These are phyloP conservation scores for Hypoxylon fragiforme DNA, from an alignment of 495 filamentous ascomycete species.

Conservation along the genomic window DNA sequence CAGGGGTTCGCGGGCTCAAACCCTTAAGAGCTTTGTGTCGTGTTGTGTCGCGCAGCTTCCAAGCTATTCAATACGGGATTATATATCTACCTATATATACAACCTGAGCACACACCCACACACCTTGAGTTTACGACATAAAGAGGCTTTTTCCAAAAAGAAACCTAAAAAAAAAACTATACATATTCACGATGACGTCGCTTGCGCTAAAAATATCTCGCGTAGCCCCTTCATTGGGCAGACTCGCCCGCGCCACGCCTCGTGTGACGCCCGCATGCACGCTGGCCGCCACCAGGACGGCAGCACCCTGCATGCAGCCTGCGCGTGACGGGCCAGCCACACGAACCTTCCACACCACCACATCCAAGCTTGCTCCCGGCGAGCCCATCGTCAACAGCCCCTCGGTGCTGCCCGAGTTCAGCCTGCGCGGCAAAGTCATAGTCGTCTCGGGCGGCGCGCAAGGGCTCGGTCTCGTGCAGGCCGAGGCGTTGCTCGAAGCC, in stretches of 20 bases:
- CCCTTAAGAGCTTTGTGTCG: background rate
- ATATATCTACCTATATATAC: background rate
- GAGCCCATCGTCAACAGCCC: constrained; percentile 1
- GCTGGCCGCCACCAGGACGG: constrained; percentile 5
- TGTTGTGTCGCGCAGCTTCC: background rate
- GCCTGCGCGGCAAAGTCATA: constrained; percentile 73
- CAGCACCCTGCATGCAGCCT: constrained; percentile 2
- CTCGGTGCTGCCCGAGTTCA: constrained; percentile 71
- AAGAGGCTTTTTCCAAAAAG: background rate
- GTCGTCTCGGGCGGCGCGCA: constrained; percentile 78
- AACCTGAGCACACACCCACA: background rate
- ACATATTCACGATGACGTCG: constrained; percentile 28
- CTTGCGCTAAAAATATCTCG: constrained; percentile 26
- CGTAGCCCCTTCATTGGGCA: constrained; percentile 23
- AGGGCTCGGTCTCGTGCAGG: constrained; percentile 77
- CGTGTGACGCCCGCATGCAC: constrained; percentile 11
- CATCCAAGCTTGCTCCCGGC: constrained; percentile 9
- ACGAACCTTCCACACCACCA: constrained; percentile 14
- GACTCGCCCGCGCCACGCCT: constrained; percentile 22
- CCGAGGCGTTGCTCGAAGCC: constrained; percentile 78
- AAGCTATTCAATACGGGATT: background rate
- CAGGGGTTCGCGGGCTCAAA: background rate
- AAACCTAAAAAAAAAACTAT: no score
- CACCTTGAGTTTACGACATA: no score
- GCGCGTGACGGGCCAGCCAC: constrained; percentile 9